Evolutionary conservation across 2,329 filamentous ascomycete genomes (phyloP).

Genomic region (Microdochium nivale): DNA sequence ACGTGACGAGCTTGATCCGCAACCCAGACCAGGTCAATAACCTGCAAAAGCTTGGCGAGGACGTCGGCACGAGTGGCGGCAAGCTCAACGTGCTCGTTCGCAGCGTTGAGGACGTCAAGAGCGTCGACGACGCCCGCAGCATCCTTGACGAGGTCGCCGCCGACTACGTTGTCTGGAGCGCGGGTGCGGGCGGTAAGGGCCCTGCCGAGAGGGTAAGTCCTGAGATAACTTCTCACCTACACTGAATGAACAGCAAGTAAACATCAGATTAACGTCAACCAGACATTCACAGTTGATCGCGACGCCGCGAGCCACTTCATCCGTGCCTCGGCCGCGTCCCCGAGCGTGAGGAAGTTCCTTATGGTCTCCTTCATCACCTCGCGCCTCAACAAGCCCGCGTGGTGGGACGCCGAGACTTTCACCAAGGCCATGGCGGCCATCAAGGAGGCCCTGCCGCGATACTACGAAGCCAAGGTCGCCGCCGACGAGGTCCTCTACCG

Average conservation of each 20-base stretch:
- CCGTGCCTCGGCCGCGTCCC: slow-evolving; percentile 45
- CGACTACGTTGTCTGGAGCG: slow-evolving; percentile 62
- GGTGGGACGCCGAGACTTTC: slow-evolving; percentile 34
- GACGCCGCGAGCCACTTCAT: slow-evolving; percentile 57
- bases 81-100: slow-evolving; percentile 61
- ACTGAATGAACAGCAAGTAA: too few species aligned
- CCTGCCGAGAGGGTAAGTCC: slow-evolving; percentile 35
- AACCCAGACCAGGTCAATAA: slow-evolving; percentile 56
- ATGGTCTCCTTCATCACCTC: slow-evolving; percentile 54
- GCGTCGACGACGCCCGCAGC: slow-evolving; percentile 48
- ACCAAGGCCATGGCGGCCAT: slow-evolving; percentile 32
- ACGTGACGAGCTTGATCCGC: slow-evolving; percentile 71
- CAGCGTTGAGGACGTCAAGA: slow-evolving; percentile 64
- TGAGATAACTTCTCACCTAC: neutral
- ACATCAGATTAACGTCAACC: too few species aligned
- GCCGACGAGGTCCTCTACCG: slow-evolving; percentile 50
- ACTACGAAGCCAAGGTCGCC: slow-evolving; percentile 52
- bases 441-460: slow-evolving; percentile 35
- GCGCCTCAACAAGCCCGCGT: slow-evolving; percentile 40
- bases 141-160: slow-evolving; percentile 53
- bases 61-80: slow-evolving; percentile 45
- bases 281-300: slow-evolving; percentile 51
- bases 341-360: slow-evolving; percentile 51
- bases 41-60: slow-evolving; percentile 53
- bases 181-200: slow-evolving; percentile 55